Base-by-base conservation (phyloP, 805 yeast genomes). In the Isabelozyma pseudorhagii region DNA sequence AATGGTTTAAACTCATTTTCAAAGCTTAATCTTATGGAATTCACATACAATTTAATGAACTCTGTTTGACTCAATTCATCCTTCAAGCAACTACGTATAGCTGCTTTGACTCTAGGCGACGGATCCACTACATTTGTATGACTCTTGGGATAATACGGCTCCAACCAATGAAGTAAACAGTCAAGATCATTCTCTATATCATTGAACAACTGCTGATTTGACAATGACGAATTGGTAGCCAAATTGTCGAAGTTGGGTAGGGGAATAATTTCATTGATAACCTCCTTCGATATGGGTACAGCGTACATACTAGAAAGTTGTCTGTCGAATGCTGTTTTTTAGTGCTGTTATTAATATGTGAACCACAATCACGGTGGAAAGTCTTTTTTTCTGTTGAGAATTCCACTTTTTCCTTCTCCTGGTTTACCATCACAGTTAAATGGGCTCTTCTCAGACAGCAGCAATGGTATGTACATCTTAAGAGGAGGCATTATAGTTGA, bases 101-200 rank as follows among this genome's bases (percentile, higher is more conserved):
- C 77, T 1, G 71, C 58, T 40, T 61, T 66, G 8, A 70, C 60
- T 27, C 79, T 54, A 17, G 62, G 67, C 25, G 71, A 60, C 0
- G 77, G 72, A 39, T 61, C 67, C 7, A 25, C 44, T 2, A 42
- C 21, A 13, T 46, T 27, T n/a, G 25, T 14, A 21, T 7, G 40
- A n/a, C 11, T 45, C 10, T 15, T 42, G 40, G 68, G 66, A 45
- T 61, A 65, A 50, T 53, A 61, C 2, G 74, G 72, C 50, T 54
- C 56, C 15, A 71, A 58, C 71, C 72, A 71, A 42, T 64, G 54
- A 8, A 71, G 58, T 6, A 71, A 59, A 34, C 62, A 59, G 31
- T 62, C 62, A 13, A 71, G 57, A 51, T 71, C 76, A 53, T 68
- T 71, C 46, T 71, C 74, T 9, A 65, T 52, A 29, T 70, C 73